Evolutionary conservation across 1,284 basidiomycete species (phyloP).

Genomic region (Fomitopsis betulina): DNA sequence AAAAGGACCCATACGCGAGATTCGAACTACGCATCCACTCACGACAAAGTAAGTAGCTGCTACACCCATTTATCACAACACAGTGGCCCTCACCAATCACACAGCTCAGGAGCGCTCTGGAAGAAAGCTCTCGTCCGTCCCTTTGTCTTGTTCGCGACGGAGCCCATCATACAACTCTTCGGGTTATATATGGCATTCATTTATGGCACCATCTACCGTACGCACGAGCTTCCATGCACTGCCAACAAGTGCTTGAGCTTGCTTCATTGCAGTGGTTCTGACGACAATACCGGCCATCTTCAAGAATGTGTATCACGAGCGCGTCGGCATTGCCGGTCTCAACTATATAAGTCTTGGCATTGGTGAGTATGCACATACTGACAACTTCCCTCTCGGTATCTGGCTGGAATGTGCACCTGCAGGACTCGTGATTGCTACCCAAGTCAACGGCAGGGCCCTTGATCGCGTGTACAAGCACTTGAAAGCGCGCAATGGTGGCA

Average conservation of each 20-base stretch:
- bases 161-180: conserved; percentile 42
- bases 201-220: conserved; percentile 45
- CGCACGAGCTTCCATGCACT: background rate
- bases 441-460: conserved; percentile 53
- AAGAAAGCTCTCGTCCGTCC: conserved; percentile 38
- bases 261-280: conserved; percentile 39
- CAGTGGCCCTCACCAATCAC: background rate
- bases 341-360: conserved; percentile 63
- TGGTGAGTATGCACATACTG: conserved; percentile 23
- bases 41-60: conserved; percentile 30
- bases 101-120: conserved; percentile 41
- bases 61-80: too few species aligned
- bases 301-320: conserved; percentile 42
- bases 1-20: conserved; percentile 29
- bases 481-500: conserved; percentile 44
- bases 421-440: conserved; percentile 40
- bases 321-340: conserved; percentile 53
- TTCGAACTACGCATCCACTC: conserved; percentile 44
- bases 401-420: too few species aligned
- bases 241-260: background rate
- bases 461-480: conserved; percentile 51
- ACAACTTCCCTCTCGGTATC: too few species aligned
- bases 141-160: conserved; percentile 37
- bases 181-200: conserved; percentile 47
- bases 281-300: conserved; percentile 66